A percentile compares a stretch with the other conserved stretches of the same genome.
These are phyloP conservation scores for Chaetomium tenue DNA, from an alignment of 495 filamentous ascomycete genomes.

Conservation along the genomic window DNA sequence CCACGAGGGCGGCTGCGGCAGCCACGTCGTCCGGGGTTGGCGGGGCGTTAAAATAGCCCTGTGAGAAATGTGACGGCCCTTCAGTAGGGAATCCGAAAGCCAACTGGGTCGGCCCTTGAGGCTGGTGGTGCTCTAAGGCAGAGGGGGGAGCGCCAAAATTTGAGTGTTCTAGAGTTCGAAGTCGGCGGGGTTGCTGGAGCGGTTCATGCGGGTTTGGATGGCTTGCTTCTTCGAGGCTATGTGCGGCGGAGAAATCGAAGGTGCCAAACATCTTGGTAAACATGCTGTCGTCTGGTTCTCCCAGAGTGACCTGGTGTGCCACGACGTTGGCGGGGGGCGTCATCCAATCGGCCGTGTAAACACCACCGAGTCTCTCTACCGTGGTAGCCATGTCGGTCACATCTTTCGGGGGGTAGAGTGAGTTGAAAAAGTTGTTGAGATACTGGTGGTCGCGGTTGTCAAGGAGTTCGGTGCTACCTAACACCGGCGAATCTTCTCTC, in stretches of 20 bases:
- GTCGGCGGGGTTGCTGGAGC: no score
- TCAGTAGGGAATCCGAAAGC: no score
- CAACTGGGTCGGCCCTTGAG: background rate
- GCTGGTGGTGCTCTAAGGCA: background rate
- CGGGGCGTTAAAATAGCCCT: background rate
- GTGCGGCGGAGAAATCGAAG: background rate
- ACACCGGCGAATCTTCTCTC: background rate
- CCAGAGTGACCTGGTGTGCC: slow-evolving; percentile 9
- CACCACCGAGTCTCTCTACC: background rate
- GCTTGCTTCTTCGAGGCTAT: background rate
- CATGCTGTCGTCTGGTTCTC: background rate
- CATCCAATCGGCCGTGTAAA: slow-evolving; percentile 1
- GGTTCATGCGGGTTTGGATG: no score
- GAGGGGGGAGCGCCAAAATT: background rate
- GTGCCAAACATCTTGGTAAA: background rate
- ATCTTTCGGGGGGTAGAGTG: background rate
- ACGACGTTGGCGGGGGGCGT: slow-evolving; percentile 3
- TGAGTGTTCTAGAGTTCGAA: background rate
- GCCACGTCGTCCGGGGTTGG: slow-evolving; percentile 47
- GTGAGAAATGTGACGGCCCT: slow-evolving; percentile 5
- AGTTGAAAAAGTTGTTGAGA: background rate
- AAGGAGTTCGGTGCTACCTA: slow-evolving; percentile 1
- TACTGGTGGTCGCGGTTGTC: slow-evolving; percentile 1
- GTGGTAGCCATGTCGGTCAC: no score
- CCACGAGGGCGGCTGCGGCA: slow-evolving; percentile 33